Evolutionary conservation across 2,329 filamentous ascomycete species (phyloP).

Genomic region (Graphium sp.): DNA sequence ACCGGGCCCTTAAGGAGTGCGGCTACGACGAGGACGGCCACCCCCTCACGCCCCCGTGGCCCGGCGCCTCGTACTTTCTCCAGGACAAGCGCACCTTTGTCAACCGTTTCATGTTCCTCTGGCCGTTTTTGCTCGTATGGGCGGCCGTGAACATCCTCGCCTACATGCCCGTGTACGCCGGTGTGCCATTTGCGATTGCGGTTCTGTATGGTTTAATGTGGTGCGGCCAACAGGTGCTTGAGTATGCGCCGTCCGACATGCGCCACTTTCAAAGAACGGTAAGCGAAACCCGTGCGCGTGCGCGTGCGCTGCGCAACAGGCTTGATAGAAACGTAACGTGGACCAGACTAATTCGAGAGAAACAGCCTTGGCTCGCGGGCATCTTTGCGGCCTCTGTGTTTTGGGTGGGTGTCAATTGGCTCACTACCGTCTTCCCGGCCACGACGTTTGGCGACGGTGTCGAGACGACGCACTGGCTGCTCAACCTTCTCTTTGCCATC

Average conservation of each 20-base stretch:
- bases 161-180: constrained; percentile 55
- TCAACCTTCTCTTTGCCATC: constrained; percentile 59
- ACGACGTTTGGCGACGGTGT: constrained; percentile 31
- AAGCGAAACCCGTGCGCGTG: too few relatives aligned
- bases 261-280: constrained; percentile 79
- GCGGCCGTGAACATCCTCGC: constrained; percentile 55
- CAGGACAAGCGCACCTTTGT: constrained; percentile 67
- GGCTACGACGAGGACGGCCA: constrained; percentile 72
- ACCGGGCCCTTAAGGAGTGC: constrained; percentile 64
- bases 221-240: constrained; percentile 59
- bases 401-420: constrained; percentile 61
- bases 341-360: background rate
- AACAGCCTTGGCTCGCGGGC: constrained; percentile 74
- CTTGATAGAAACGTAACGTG: background rate
- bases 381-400: constrained; percentile 84
- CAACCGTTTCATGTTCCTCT: constrained; percentile 75
- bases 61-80: constrained; percentile 52
- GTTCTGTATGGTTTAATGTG: constrained; percentile 59
- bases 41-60: constrained; percentile 51
- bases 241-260: constrained; percentile 77
- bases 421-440: constrained; percentile 49
- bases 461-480: constrained; percentile 37
- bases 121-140: constrained; percentile 67
- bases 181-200: constrained; percentile 53
- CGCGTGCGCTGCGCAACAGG: too few relatives aligned